A percentile compares a stretch with the other conserved stretches of the same genome.
Conservation (phyloP, 148 eudicot species). For the Nyssa sinensis region DNA sequence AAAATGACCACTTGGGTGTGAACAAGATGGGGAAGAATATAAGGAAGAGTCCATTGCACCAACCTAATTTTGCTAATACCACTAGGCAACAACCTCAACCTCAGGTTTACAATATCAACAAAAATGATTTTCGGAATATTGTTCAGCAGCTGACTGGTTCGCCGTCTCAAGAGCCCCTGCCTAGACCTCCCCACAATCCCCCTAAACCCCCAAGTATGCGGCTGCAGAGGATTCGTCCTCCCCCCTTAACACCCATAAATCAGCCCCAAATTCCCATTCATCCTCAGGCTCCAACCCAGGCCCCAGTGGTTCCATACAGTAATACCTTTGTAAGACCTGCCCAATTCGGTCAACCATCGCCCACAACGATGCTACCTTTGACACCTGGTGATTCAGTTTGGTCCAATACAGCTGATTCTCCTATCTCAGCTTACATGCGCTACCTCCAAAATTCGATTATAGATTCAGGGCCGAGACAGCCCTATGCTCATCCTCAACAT, state of each 20-base stretch:
- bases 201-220: constrained; percentile 71
- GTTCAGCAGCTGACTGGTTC: constrained; percentile 94
- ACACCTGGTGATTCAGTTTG: constrained; percentile 39
- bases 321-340: constrained; percentile 40
- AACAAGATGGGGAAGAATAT: constrained; percentile 81
- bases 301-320: constrained; percentile 25
- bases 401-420: constrained; percentile 69
- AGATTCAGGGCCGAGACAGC: constrained; percentile 48
- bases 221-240: constrained; percentile 79
- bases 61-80: constrained; percentile 51
- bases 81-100: constrained; percentile 72
- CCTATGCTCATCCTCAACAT: constrained; percentile 27
- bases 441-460: constrained; percentile 72
- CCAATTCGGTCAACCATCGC: constrained; percentile 59
- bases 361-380: constrained; percentile 37
- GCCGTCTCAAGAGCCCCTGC: constrained; percentile 62
- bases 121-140: constrained; percentile 83
- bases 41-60: constrained; percentile 64
- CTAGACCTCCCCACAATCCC: constrained; percentile 70
- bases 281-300: constrained; percentile 35
- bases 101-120: constrained; percentile 88
- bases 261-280: constrained; percentile 50
- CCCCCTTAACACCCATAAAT: constrained; percentile 57
- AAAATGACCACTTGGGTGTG: constrained; percentile 67
- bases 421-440: constrained; percentile 83